phyloP scores from a whole-genome alignment of 495 filamentous ascomycete species.

The Annulohypoxylon nitens region DNA sequence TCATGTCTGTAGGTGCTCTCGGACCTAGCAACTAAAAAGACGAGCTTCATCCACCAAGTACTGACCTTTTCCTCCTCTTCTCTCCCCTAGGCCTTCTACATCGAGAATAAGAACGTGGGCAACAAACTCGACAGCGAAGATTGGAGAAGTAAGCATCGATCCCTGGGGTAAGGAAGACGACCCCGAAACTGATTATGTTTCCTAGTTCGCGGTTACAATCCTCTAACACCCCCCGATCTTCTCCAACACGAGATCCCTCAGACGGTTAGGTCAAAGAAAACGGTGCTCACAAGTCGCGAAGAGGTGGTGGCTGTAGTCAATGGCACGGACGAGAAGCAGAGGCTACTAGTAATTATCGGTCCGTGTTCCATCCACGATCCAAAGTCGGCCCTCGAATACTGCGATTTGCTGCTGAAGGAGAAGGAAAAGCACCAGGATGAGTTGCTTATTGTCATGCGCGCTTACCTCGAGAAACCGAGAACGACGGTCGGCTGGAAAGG shows the following conservation, averaged over 20 bases:
- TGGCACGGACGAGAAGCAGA: conserved; percentile 77
- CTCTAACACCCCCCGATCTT: conserved; percentile 90
- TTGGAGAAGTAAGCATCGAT: conserved; percentile 78
- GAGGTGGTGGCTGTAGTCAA: conserved; percentile 86
- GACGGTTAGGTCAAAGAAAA: conserved; percentile 79
- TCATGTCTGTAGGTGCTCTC: conserved; percentile 50
- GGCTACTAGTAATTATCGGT: conserved; percentile 92
- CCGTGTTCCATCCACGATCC: conserved; percentile 99
- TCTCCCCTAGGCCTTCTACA: conserved; percentile 73
- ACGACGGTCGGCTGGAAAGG: conserved; percentile 99
- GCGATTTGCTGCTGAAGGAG: conserved; percentile 80
- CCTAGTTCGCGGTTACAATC: conserved; percentile 90
- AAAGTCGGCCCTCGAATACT: conserved; percentile 91
- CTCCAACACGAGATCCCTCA: conserved; percentile 95
- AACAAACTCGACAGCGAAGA: conserved; percentile 85
- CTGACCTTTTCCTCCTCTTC: conserved; percentile 14
- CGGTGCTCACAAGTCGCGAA: conserved; percentile 83
- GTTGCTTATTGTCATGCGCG: conserved; percentile 95
- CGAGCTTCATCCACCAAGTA: conserved; percentile 25
- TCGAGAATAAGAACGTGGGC: conserved; percentile 90
- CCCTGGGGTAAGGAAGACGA: neutral
- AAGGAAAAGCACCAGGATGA: conserved; percentile 93
- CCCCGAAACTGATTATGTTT: conserved; percentile 32
- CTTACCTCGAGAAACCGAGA: conserved; percentile 98
- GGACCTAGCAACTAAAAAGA: neutral